These are phyloP conservation scores for Penicillium pulvis DNA, from an alignment of 495 filamentous ascomycete species.

Conservation along the genomic window DNA sequence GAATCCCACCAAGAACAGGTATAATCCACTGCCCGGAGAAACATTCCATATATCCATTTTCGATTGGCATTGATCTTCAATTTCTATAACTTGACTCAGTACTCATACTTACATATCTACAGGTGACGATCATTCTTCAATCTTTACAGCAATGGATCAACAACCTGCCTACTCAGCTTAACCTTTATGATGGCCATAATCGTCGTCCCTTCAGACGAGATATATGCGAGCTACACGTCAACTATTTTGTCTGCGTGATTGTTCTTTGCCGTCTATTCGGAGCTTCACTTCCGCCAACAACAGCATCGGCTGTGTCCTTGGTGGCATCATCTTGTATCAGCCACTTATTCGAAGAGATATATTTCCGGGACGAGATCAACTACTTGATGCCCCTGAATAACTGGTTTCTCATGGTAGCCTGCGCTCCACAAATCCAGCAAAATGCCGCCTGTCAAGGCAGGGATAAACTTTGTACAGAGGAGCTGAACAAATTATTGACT, in stretches of 20 bases:
- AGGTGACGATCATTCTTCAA: not conserved
- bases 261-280: not conserved
- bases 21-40: not conserved
- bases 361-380: slow-evolving; percentile 12
- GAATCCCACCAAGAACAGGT: not conserved
- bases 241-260: not conserved
- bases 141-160: not conserved
- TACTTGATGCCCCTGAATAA: slow-evolving; percentile 15
- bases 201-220: not conserved
- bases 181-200: not conserved
- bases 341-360: slow-evolving; percentile 1
- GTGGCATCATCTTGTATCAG: not conserved
- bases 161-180: not conserved
- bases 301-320: not conserved
- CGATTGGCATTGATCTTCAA: not conserved
- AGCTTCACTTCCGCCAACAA: not conserved
- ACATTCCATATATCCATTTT: not conserved
- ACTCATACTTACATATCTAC: not conserved
- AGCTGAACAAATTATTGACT: not conserved
- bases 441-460: slow-evolving; percentile 6
- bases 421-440: slow-evolving; percentile 14
- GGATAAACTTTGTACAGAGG: not conserved
- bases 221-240: not conserved
- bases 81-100: not conserved
- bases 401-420: slow-evolving; percentile 17